phyloP scores from a whole-genome alignment of 495 filamentous ascomycete genomes.

The Penicillium malachiteum region DNA sequence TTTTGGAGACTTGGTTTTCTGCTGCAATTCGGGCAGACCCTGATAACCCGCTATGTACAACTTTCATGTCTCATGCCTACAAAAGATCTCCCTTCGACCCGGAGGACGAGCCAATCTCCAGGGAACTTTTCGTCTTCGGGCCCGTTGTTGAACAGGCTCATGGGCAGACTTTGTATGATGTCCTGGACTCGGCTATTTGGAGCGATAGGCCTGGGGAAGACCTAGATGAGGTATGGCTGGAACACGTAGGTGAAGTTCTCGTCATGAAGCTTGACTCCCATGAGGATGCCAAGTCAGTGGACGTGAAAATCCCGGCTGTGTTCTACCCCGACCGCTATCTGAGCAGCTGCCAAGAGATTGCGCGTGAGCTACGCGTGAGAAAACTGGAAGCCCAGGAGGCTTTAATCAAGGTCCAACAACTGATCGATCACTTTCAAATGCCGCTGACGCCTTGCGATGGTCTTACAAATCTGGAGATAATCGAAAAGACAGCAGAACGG shows the following conservation, averaged over 20 bases:
- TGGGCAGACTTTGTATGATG: conserved; percentile 67
- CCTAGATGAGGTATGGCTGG: conserved; percentile 55
- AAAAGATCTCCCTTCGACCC: conserved; percentile 30
- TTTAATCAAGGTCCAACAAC: conserved; percentile 40
- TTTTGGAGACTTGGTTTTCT: conserved; percentile 44
- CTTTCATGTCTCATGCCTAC: conserved; percentile 43
- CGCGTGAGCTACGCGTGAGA: conserved; percentile 48
- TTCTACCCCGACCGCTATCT: conserved; percentile 83
- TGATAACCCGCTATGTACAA: conserved; percentile 35
- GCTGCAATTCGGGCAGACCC: conserved; percentile 40
- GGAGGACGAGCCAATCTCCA: conserved; percentile 31
- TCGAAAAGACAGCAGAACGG: conserved; percentile 38
- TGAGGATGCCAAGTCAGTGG: conserved; percentile 46
- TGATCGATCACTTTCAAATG: conserved; percentile 32
- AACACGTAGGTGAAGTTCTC: conserved; percentile 65
- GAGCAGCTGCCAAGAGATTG: conserved; percentile 51
- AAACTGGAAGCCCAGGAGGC: conserved; percentile 39
- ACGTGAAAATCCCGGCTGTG: conserved; percentile 65
- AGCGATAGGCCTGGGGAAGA: conserved; percentile 45
- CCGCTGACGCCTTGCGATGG: conserved; percentile 20
- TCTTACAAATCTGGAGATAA: conserved; percentile 31
- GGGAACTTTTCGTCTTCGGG: conserved; percentile 43
- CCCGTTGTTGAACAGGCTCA: conserved; percentile 38
- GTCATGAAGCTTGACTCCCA: conserved; percentile 55
- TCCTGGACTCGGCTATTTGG: conserved; percentile 69